phyloP scores from a whole-genome alignment of 345 rosid species.

The Psidium friedrichsthalianum region DNA sequence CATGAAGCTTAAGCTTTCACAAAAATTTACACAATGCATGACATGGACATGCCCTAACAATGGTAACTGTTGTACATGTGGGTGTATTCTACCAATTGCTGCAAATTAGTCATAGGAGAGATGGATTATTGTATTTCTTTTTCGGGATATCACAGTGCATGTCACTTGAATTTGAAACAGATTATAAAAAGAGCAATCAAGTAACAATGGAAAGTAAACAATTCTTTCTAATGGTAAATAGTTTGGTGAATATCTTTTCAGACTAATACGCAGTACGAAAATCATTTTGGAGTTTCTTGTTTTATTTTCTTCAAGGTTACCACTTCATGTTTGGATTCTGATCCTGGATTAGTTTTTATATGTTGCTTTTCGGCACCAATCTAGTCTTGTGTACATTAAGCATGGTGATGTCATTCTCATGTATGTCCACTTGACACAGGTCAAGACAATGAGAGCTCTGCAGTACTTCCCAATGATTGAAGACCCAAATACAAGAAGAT shows the following conservation, averaged over 20 bases:
- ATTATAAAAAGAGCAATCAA: background rate
- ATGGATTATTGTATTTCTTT: background rate
- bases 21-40: background rate
- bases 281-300: background rate
- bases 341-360: background rate
- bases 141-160: background rate
- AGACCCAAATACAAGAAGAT: conserved; percentile 89
- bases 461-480: conserved; percentile 96
- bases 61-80: background rate
- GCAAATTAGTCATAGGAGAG: background rate
- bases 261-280: background rate
- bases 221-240: background rate
- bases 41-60: background rate
- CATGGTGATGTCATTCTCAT: background rate
- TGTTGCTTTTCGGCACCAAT: background rate
- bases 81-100: background rate
- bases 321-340: background rate
- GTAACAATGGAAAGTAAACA: background rate
- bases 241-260: background rate
- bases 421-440: conserved; percentile 39
- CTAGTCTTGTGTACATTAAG: background rate
- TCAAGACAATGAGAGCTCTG: conserved; percentile 97
- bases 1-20: background rate
- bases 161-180: background rate
- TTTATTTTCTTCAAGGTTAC: background rate